These are phyloP conservation scores for Calonectria crousiana DNA, from an alignment of 2,329 filamentous ascomycete species.

Conservation along the genomic window DNA sequence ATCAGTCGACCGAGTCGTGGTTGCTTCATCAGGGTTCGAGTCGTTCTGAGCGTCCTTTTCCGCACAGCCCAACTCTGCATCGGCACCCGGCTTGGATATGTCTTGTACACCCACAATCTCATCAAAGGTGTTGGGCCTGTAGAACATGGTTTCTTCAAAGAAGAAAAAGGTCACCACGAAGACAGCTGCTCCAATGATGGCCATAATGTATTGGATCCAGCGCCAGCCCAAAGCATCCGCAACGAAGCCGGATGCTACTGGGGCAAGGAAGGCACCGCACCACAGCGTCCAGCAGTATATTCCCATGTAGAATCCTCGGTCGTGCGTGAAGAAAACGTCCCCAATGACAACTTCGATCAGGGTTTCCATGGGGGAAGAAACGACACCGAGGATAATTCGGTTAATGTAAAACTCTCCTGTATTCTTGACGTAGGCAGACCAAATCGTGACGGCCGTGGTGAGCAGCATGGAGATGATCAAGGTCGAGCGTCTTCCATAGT, in stretches of 20 bases:
- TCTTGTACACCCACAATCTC: constrained; percentile 11
- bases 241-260: constrained; percentile 39
- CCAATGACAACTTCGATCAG: constrained; percentile 39
- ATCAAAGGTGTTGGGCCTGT: constrained; percentile 16
- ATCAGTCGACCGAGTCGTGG: neutral
- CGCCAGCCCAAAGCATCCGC: constrained; percentile 39
- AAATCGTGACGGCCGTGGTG: constrained; percentile 33
- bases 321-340: constrained; percentile 39
- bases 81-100: neutral
- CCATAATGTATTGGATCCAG: constrained; percentile 42
- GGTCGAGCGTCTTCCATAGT: constrained; percentile 31
- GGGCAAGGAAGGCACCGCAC: constrained; percentile 41
- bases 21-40: neutral
- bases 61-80: neutral
- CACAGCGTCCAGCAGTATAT: constrained; percentile 40
- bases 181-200: constrained; percentile 28
- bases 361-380: constrained; percentile 39
- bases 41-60: constrained; percentile 17
- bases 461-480: constrained; percentile 34
- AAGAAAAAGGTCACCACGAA: constrained; percentile 36
- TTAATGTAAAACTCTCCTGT: constrained; percentile 42
- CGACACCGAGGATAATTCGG: constrained; percentile 37
- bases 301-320: constrained; percentile 43
- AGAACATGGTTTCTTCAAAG: constrained; percentile 44
- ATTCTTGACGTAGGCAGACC: constrained; percentile 37